Conservation (phyloP, 768 basidiomycete genomes). For the Suillus ampliporus region DNA sequence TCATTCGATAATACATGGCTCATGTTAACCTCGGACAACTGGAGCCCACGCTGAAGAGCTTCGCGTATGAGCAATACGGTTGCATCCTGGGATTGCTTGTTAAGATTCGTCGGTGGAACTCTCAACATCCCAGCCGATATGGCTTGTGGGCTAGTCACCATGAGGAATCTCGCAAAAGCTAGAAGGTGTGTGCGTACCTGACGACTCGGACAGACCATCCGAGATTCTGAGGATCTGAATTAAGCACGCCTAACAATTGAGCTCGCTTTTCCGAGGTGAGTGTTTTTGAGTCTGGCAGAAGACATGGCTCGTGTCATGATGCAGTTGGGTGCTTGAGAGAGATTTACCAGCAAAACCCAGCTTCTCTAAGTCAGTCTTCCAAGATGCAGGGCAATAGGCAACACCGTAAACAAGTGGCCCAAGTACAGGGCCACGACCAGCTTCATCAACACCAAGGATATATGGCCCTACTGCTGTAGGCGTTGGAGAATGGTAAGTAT, state of each 20-base stretch:
- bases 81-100: constrained; percentile 86
- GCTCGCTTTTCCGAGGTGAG: constrained; percentile 75
- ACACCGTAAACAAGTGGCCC: constrained; percentile 97
- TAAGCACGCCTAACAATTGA: constrained; percentile 66
- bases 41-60: constrained; percentile 79
- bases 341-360: constrained; percentile 89
- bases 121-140: constrained; percentile 93
- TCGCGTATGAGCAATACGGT: constrained; percentile 89
- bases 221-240: constrained; percentile 71
- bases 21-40: constrained; percentile 73
- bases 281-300: constrained; percentile 86
- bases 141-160: constrained; percentile 72
- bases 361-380: constrained; percentile 70
- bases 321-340: neutral
- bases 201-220: constrained; percentile 86
- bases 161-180: neutral
- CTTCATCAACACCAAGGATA: constrained; percentile 98
- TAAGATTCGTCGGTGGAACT: constrained; percentile 83
- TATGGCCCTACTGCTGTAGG: constrained; percentile 80
- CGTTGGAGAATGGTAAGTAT: constrained; percentile 76
- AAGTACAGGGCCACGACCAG: constrained; percentile 93
- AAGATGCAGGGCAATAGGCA: constrained; percentile 87
- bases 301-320: neutral
- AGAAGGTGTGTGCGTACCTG: constrained; percentile 46
- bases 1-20: neutral